Evolutionary conservation across 192 early-diverging fungal species (phyloP), one percentile per base, ranked within the genome.

Genomic region (Chytriomyces sp.): DNA sequence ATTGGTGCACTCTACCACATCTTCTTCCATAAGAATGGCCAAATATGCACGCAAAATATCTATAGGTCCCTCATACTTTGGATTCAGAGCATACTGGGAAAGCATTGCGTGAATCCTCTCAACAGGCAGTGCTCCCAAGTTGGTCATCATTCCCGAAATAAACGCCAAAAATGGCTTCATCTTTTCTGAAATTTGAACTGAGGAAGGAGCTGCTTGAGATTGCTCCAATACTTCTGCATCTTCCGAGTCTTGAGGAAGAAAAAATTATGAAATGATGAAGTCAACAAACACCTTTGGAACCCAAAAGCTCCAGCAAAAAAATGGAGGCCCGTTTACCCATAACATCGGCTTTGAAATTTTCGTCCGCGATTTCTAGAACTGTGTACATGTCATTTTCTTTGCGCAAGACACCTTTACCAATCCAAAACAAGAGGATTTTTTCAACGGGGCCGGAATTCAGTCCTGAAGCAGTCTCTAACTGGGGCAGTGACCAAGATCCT

Each of bases 81-180:
- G 84, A 50, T 81, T 83, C 5, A 83, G 87, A 28, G 82, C 61
- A 71, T 88, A 88, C 83, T 85, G 84, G 5, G 71, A 66, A 35
- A 89, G 79, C 87, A 88, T 88, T 28, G 77, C 62, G 35, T 81
- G 82, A 26, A 89, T 87, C 13, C 86, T 75, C 66, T 87, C 86
- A 45, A 89, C 78, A 7, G 88, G 82, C 49, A 87, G 65, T 3
- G 86, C 80, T 0, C 88, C 88, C 59, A 89, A 81, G 70, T 88
- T 89, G 44, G 86, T 86, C 23, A 89, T 79, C 82, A 89, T 88
- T 18, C 82, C 87, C 18, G 82, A 81, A 43, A 89, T 80, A 59
- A 84, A 89, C 61, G 85, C 81, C 49, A 57, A 57, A 35, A 59
- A 71, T 13, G 50, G 46, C 44, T 71, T 71, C 69, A 71, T 57